Base-by-base conservation (phyloP, 257 asterid genomes). In the Lithospermum erythrorhizon region DNA sequence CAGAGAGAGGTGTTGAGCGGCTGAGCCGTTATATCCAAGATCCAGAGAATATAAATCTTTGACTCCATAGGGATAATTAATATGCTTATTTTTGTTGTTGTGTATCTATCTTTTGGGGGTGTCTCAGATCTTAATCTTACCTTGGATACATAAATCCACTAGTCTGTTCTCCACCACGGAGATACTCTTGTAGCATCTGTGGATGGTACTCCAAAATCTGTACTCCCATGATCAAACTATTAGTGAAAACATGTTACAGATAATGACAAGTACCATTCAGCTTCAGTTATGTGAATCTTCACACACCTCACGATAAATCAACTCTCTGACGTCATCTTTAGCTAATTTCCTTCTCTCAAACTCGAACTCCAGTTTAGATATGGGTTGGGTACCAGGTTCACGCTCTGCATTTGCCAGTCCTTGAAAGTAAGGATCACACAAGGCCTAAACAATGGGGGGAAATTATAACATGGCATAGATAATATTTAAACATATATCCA, bases 121-220 rank as follows among this genome's bases (percentile, higher is more conserved):
- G 52, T 65, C 23, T 51, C 32, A 5, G 32, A 27, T 27, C 7
- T 25, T 25, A 64, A 0, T 56, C 71, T 74, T 66, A 88, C 96
- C 98, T 91, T 68, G 98, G 98, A 81, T 88, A 91, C 98, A 91
- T 81, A 77, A 91, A 91, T 74, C 94, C 88, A 63, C 93, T 91
- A 65, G 93, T 79, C 74, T 86, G 95, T n/a, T 91, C 96, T 70
- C 98, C 98, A 56, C 95, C 95, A 6, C 78, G 79, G 56, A 78
- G 84, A 83, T 88, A 84, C 77, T 91, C 96, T 68, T 91, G 72
- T 67, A 91, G 96, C 98, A 91, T 86, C 79, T 91, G 87, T 54
- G 98, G 98, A 68, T 91, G 95, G 73, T 91, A 91, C 88, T 91
- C 98, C 61, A 91, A 70, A 66, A 91, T 91, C 98, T 91, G 94